Percentiles rank a stretch among this genome's conserved stretches.
Evolutionary conservation across 2,329 filamentous ascomycete species (phyloP).

Genomic region (Lachnellula subtilissima): DNA sequence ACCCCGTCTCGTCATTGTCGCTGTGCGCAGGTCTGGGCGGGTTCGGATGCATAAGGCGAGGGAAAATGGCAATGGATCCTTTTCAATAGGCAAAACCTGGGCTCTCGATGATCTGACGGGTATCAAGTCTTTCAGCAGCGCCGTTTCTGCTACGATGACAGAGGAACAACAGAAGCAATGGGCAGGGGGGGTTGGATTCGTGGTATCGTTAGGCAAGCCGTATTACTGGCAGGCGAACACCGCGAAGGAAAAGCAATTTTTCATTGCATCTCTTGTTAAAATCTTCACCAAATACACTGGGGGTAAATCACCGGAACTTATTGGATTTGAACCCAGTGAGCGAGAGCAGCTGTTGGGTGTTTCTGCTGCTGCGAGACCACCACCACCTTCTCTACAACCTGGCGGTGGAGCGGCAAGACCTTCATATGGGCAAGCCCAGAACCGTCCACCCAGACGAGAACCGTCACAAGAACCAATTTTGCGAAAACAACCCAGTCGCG

Average conservation of each 20-base stretch:
- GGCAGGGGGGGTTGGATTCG: slow-evolving; percentile 80
- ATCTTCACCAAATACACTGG: slow-evolving; percentile 96
- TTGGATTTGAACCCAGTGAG: slow-evolving; percentile 78
- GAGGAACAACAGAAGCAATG: slow-evolving; percentile 63
- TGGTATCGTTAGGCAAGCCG: slow-evolving; percentile 83
- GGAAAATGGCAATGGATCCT: slow-evolving; percentile 88
- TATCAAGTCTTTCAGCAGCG: slow-evolving; percentile 75
- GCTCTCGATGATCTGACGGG: slow-evolving; percentile 82
- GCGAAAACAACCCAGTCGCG: slow-evolving; percentile 25
- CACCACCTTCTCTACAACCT: slow-evolving; percentile 13
- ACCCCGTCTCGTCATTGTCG: slow-evolving; percentile 83
- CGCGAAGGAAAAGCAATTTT: slow-evolving; percentile 96
- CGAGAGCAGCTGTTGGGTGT: slow-evolving; percentile 68
- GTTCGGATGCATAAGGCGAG: slow-evolving; percentile 96
- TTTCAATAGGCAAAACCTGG: slow-evolving; percentile 98
- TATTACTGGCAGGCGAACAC: slow-evolving; percentile 97
- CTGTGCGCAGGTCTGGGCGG: slow-evolving; percentile 84
- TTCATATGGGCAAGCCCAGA: slow-evolving; percentile 23
- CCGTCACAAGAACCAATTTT: slow-evolving; percentile 24
- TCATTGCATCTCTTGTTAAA: slow-evolving; percentile 92
- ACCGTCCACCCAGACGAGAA: slow-evolving; percentile 21
- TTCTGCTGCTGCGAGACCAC: slow-evolving; percentile 17
- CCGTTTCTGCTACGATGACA: slow-evolving; percentile 52
- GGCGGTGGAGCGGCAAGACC: slow-evolving; percentile 13
- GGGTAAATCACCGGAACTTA: slow-evolving; percentile 71